Conservation (phyloP, 1,139 yeast species). For the Tardiomyces blankii region DNA sequence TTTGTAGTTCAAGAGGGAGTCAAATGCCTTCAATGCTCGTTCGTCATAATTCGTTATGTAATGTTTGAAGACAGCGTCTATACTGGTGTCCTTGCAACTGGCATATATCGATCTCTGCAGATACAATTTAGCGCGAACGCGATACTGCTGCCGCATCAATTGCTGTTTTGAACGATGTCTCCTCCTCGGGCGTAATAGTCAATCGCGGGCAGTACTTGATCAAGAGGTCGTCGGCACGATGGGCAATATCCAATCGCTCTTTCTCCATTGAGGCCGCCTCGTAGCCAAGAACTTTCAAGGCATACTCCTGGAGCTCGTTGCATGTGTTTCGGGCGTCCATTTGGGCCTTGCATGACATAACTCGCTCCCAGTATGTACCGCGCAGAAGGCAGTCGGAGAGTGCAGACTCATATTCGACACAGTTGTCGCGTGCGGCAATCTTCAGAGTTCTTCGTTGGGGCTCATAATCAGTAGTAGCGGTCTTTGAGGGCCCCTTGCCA, state of each 20-base stretch:
- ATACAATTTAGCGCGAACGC: too few relatives aligned
- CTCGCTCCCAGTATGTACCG: conserved; percentile 17
- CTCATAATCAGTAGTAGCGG: too few relatives aligned
- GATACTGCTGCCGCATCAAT: conserved; percentile 3
- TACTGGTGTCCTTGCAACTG: too few relatives aligned
- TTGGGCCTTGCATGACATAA: conserved; percentile 14
- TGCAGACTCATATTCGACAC: conserved; percentile 22
- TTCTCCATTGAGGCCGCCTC: conserved; percentile 16
- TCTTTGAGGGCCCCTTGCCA: too few relatives aligned
- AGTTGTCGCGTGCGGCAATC: conserved; percentile 23
- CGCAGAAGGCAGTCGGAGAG: conserved; percentile 17
- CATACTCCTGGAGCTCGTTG: conserved; percentile 23
- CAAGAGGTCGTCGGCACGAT: conserved; percentile 26
- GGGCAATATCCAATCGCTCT: conserved; percentile 20
- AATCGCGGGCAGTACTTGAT: conserved; percentile 20
- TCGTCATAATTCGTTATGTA: background rate
- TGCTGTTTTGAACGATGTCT: conserved; percentile 9
- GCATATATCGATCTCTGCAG: too few relatives aligned
- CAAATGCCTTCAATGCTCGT: background rate
- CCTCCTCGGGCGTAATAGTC: conserved; percentile 14
- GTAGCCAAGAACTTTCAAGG: conserved; percentile 25
- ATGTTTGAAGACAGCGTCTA: conserved; percentile 4
- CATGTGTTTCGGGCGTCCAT: conserved; percentile 14
- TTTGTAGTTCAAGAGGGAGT: too few relatives aligned
- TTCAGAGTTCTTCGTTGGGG: conserved; percentile 8